A percentile compares a stretch with the other conserved stretches of the same genome.
phyloP scores from a whole-genome alignment of 352 stramenopile species.

The Lagenidium sp. region DNA sequence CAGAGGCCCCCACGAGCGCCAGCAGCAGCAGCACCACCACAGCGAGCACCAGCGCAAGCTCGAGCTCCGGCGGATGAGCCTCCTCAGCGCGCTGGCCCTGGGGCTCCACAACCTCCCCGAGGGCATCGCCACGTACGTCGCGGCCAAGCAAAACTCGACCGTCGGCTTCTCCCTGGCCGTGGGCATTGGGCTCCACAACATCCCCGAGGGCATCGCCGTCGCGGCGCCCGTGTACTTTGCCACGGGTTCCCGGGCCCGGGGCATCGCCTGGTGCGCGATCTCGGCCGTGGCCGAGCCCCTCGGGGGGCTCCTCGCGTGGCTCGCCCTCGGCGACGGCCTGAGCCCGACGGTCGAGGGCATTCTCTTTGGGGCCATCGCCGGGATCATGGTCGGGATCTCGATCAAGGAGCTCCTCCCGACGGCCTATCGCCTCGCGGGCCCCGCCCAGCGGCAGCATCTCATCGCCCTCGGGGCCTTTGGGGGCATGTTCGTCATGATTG shows the following conservation, averaged over 20 bases:
- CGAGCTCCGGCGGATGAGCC: slow-evolving; percentile 59
- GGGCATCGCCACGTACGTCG: slow-evolving; percentile 92
- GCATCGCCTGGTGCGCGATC: slow-evolving; percentile 89
- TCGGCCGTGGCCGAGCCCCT: slow-evolving; percentile 87
- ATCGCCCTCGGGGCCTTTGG: slow-evolving; percentile 49
- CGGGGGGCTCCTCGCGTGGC: slow-evolving; percentile 86
- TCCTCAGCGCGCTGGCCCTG: slow-evolving; percentile 91
- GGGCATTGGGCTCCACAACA: slow-evolving; percentile 94
- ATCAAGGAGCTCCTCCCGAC: slow-evolving; percentile 74
- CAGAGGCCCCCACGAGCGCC: background rate
- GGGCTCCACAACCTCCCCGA: slow-evolving; percentile 95
- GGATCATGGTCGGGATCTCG: slow-evolving; percentile 80
- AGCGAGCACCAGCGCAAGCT: slow-evolving; percentile 20
- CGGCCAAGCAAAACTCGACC: slow-evolving; percentile 75
- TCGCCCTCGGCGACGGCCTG: slow-evolving; percentile 25
- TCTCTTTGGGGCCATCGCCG: slow-evolving; percentile 37
- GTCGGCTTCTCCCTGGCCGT: slow-evolving; percentile 87
- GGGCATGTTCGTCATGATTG: slow-evolving; percentile 63
- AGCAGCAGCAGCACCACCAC: slow-evolving; percentile 10
- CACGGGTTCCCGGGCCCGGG: slow-evolving; percentile 87
- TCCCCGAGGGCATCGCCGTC: slow-evolving; percentile 94
- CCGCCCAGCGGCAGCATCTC: slow-evolving; percentile 9
- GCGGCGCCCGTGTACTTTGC: slow-evolving; percentile 96
- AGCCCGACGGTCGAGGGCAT: slow-evolving; percentile 89
- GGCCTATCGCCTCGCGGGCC: slow-evolving; percentile 22